A percentile compares a stretch with the other conserved stretches of the same genome.
Evolutionary conservation across 1,139 yeast genomes (phyloP).

Genomic region (Candida sp.): DNA sequence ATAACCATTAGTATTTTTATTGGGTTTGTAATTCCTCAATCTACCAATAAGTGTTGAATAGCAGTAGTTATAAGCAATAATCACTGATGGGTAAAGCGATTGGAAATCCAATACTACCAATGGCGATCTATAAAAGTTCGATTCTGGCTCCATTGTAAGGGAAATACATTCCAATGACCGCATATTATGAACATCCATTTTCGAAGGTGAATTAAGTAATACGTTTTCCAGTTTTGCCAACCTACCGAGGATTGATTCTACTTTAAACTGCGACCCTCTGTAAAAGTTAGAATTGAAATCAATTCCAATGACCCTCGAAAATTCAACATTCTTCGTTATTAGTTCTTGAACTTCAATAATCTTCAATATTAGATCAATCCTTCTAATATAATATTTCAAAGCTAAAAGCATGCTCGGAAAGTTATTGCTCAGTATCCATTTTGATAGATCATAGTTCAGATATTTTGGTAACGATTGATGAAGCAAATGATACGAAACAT

Average conservation of each 20-base stretch:
- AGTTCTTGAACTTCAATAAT: conserved; percentile 64
- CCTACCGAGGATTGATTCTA: conserved; percentile 77
- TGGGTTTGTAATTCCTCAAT: conserved; percentile 47
- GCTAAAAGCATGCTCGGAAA: conserved; percentile 31
- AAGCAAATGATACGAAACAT: conserved; percentile 63
- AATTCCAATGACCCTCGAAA: conserved; percentile 82
- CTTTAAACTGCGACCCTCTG: conserved; percentile 92
- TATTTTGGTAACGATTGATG: conserved; percentile 68
- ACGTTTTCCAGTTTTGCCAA: conserved; percentile 74
- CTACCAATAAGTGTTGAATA: conserved; percentile 84
- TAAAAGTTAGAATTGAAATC: conserved; percentile 86
- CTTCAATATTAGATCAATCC: conserved; percentile 45
- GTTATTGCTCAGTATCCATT: conserved; percentile 38
- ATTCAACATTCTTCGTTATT: conserved; percentile 71
- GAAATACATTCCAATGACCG: conserved; percentile 87
- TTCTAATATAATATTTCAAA: conserved; percentile 47
- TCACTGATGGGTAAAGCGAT: conserved; percentile 87
- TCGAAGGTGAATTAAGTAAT: conserved; percentile 75
- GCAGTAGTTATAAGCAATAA: conserved; percentile 91
- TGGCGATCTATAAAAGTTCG: conserved; percentile 85
- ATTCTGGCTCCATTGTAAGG: conserved; percentile 86
- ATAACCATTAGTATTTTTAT: conserved; percentile 35
- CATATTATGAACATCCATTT: conserved; percentile 78
- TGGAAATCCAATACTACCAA: conserved; percentile 89
- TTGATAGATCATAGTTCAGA: conserved; percentile 45